Base-by-base conservation (phyloP, 805 yeast species). In the Zygosaccharomyces bailii region DNA sequence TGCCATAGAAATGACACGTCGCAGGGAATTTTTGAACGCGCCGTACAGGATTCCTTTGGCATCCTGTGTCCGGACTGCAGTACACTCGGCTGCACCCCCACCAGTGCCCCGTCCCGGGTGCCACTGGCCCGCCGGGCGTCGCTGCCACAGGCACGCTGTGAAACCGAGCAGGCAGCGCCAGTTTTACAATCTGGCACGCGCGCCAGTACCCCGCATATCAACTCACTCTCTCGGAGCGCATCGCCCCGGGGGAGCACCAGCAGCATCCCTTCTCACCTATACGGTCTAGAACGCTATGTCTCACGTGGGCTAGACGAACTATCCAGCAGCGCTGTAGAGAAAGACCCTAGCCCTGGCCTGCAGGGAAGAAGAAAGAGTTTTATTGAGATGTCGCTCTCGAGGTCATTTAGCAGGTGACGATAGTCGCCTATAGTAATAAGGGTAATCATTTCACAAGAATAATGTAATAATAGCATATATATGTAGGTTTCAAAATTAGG, bases 21-120 rank as follows among this genome's bases (percentile, higher is more conserved):
- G 63, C 49, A 69, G 33, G 54, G 62, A 19, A 56, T 60, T 33
- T 60, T 60, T 36, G 65, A 60, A 43, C 49, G 60, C 44, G 47
- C 61, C 29, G 57, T 58, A 13, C 57, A 57, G 46, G 55, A 59
- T 48, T 57, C 60, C 62, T 47, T 40, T 55, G 39, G 49, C 45
- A 46, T 51, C 56, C 46, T 60, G 66, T 52, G 59, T 55, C 51
- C 43, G 33, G 45, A 35, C 42, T 21, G 33, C 11, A 35, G 40
- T 10, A 34, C 33, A 17, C 42, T 37, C 39, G 39, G n/a, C 36
- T 11, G 18, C 38, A 33, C 16, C 11, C 36, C 10, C 44, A 14
- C 1, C 42, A 25, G 9, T 40, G 53, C 35, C 31, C 4, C 31
- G 14, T 10, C 4, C 4, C 31, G 14, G 31, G 6, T n/a, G 31